These are phyloP conservation scores for Rosa chinensis DNA, from an alignment of 306 rosid genomes.

Conservation along the genomic window DNA sequence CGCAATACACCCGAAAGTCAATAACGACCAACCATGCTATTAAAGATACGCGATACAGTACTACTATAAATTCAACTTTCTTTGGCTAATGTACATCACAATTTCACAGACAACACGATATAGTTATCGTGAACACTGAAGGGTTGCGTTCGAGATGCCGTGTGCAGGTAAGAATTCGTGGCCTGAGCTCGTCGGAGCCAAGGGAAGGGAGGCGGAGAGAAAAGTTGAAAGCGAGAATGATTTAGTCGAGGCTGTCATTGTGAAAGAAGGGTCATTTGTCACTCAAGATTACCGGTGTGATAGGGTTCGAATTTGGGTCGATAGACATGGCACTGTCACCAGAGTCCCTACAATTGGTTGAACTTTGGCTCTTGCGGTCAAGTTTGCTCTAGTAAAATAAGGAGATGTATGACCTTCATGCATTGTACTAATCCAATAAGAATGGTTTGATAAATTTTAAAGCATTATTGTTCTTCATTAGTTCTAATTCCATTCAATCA, in stretches of 20 bases:
- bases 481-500: not conserved
- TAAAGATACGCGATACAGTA: not conserved
- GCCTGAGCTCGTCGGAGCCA: slow-evolving; percentile 49
- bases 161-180: slow-evolving; percentile 48
- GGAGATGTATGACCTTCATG: not conserved
- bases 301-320: slow-evolving; percentile 54
- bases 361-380: not conserved
- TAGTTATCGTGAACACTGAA: not conserved
- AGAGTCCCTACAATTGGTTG: slow-evolving; percentile 25
- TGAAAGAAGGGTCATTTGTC: slow-evolving; percentile 23
- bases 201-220: slow-evolving; percentile 37
- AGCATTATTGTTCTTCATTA: not conserved
- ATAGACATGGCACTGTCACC: slow-evolving; percentile 27
- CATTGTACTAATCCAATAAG: not conserved
- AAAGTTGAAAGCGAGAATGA: slow-evolving; percentile 49
- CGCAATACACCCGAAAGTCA: slow-evolving; percentile 13
- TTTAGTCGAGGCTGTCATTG: slow-evolving; percentile 31
- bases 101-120: not conserved
- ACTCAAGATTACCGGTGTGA: slow-evolving; percentile 26
- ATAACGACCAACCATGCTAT: not conserved
- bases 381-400: not conserved
- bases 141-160: not conserved
- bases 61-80: not conserved
- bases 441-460: not conserved
- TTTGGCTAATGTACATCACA: not conserved